phyloP scores from a whole-genome alignment of 768 basidiomycete genomes.

The Trametes villosa region DNA sequence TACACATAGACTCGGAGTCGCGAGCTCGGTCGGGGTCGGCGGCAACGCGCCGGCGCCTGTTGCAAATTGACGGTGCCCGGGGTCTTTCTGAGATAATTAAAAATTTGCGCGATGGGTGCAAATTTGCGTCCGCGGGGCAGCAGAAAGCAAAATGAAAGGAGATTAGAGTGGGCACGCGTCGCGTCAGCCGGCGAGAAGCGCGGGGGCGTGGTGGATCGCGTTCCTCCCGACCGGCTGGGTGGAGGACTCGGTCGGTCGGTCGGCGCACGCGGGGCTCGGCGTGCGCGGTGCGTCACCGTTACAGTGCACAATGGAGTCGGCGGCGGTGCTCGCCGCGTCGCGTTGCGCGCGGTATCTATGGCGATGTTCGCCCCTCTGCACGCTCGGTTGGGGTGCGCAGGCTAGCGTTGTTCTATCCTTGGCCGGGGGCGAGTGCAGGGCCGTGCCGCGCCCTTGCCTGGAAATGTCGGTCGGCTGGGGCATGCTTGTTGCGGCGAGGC shows the following conservation, averaged over 20 bases:
- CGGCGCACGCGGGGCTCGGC: background rate
- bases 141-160: background rate
- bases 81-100: background rate
- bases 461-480: background rate
- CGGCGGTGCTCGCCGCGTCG: too few species aligned
- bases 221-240: slow-evolving; percentile 10
- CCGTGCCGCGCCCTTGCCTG: background rate
- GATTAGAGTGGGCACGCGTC: background rate
- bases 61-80: slow-evolving; percentile 3
- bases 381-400: background rate
- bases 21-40: background rate
- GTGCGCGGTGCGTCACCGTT: background rate
- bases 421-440: background rate
- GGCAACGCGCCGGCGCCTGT: slow-evolving; percentile 3
- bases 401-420: background rate
- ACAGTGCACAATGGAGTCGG: too few species aligned
- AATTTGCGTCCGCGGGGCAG: background rate
- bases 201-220: slow-evolving; percentile 21
- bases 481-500: background rate
- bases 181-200: slow-evolving; percentile 23
- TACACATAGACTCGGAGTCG: slow-evolving; percentile 11
- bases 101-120: background rate
- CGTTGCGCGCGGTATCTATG: background rate
- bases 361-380: slow-evolving; percentile 9
- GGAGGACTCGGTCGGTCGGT: slow-evolving; percentile 1